A percentile compares a stretch with the other conserved stretches of the same genome.
phyloP scores from a whole-genome alignment of 495 filamentous ascomycete species.

The Podospora anserina region DNA sequence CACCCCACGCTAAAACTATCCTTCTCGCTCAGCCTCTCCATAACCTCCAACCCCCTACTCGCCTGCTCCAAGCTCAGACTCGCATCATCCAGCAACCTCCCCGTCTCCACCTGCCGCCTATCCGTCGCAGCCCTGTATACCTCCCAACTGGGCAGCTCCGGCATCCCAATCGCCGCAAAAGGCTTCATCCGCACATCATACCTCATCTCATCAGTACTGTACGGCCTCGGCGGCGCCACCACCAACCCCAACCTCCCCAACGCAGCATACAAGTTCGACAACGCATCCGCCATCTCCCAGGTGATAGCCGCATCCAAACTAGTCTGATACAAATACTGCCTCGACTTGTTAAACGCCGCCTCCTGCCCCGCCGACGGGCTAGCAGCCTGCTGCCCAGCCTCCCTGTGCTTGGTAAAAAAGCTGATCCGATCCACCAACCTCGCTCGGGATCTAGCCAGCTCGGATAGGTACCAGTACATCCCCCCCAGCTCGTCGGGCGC shows the following conservation, averaged over 20 bases:
- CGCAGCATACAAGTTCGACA: slow-evolving; percentile 63
- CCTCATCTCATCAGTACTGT: slow-evolving; percentile 64
- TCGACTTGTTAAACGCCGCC: slow-evolving; percentile 51
- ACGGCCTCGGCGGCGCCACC: slow-evolving; percentile 58
- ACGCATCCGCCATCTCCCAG: slow-evolving; percentile 66
- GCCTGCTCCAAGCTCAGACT: slow-evolving; percentile 57
- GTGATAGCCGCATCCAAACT: slow-evolving; percentile 66
- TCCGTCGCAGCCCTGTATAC: slow-evolving; percentile 49
- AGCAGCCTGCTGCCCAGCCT: slow-evolving; percentile 23
- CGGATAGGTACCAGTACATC: slow-evolving; percentile 84
- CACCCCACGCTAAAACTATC: slow-evolving; percentile 48
- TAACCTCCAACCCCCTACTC: slow-evolving; percentile 61
- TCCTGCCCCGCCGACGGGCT: slow-evolving; percentile 34
- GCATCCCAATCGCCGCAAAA: slow-evolving; percentile 66
- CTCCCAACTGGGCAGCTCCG: slow-evolving; percentile 65
- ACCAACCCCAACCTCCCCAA: slow-evolving; percentile 61
- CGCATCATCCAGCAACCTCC: slow-evolving; percentile 57
- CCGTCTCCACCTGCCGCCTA: slow-evolving; percentile 36
- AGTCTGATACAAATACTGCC: slow-evolving; percentile 57
- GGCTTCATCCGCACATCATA: slow-evolving; percentile 92
- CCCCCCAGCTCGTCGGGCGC: slow-evolving; percentile 77
- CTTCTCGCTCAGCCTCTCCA: slow-evolving; percentile 47
- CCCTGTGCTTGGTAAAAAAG: slow-evolving; percentile 50
- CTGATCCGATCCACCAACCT: slow-evolving; percentile 69
- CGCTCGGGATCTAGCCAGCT: slow-evolving; percentile 53